Conservation (phyloP, 2,329 filamentous ascomycete genomes). For the Aspergillus floridensis region DNA sequence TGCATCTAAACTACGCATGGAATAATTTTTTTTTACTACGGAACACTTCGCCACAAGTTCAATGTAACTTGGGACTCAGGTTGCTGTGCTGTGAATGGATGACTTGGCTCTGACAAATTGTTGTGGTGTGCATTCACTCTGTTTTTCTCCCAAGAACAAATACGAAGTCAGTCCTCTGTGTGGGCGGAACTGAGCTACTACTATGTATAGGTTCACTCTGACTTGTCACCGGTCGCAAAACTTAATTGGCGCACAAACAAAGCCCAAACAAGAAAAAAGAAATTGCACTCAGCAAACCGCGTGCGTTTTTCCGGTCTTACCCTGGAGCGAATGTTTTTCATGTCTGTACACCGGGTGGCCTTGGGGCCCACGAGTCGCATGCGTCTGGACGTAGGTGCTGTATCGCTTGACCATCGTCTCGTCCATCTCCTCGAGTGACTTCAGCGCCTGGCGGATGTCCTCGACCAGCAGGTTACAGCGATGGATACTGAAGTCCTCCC, state of each 20-base stretch:
- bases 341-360: constrained; percentile 53
- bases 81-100: background rate
- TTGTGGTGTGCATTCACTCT: background rate
- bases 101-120: background rate
- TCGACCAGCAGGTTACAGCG: constrained; percentile 73
- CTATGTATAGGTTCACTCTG: background rate
- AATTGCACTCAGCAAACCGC: constrained; percentile 64
- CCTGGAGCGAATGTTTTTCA: constrained; percentile 80
- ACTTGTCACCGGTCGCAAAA: constrained; percentile 2
- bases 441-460: constrained; percentile 73
- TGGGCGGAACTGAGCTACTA: no score
- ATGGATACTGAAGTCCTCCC: constrained; percentile 81
- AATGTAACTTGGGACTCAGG: no score
- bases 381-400: constrained; percentile 52
- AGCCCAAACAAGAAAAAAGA: background rate
- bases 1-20: no score
- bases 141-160: background rate
- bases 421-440: constrained; percentile 70
- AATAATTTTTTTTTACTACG: no score
- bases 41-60: no score
- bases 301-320: constrained; percentile 84
- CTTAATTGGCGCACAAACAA: background rate
- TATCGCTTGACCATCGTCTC: constrained; percentile 65
- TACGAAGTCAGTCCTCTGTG: background rate
- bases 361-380: constrained; percentile 12